Base-by-base conservation (phyloP, 2,329 filamentous ascomycete genomes). In the Keithomyces neogunnii region DNA sequence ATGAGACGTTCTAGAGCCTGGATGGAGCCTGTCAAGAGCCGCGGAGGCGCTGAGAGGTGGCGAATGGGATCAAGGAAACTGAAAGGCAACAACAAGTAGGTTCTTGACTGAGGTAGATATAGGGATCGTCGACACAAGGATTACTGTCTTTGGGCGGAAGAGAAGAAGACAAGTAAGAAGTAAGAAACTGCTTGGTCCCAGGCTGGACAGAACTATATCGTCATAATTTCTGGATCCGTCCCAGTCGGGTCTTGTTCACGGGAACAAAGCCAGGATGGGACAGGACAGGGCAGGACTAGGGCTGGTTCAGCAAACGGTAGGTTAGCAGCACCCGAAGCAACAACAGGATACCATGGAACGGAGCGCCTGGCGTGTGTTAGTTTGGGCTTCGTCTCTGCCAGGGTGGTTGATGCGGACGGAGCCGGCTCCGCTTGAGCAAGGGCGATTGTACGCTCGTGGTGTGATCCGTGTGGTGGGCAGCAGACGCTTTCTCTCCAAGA, bases 211-310 rank as follows among this genome's bases (percentile, higher is more conserved):
- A 28, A 19, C 8, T 10, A 44, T 13, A 29, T 48, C 45, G 50
- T 48, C 50, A 46, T 47, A 47, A 42, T 51, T 28, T 51, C 13
- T 30, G 26, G 33, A 31, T 47, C 30, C 44, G 39, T 26, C 45
- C 48, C 33, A 33, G 45, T 47, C 32, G 49, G 19, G 43, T 43
- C 30, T 44, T 45, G 49, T 30, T 51, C 38, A 51, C 45, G 50
- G 49, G 49, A 39, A 50, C 43, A 50, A 38, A 19, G 43, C 13
- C 30, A 28, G 36, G 33, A 35, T 35, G 33, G 40, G 26, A 30
- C n/a, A 26, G 8, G n/a, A 26, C 40, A 44, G 26, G 28, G 11
- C 4, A 29, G 28, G 9, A 30, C 38, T 26, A 30, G 28, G n/a
- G 4, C 38, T 19, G 19, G 19, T 19, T 19, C 19, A 19, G 19